Base-by-base conservation (phyloP, 306 rosid species). In the Chamaecrista fasciculata region DNA sequence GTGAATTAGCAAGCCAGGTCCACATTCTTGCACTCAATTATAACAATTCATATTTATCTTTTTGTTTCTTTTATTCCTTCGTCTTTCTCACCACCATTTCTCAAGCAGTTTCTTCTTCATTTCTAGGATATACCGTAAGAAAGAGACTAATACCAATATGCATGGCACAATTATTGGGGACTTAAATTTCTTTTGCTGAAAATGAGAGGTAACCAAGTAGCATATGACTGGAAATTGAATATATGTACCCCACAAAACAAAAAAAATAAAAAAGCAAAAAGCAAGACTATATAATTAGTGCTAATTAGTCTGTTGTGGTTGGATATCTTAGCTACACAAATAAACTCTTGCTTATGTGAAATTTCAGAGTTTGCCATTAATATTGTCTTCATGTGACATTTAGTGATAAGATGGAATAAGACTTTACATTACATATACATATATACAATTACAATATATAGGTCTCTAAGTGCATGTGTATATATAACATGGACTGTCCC, bases 341-440 rank as follows among this genome's bases (percentile, higher is more conserved):
- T 1, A 29, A 20, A 42, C 68, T 39, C 63, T 39, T 52, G 49
- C 73, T 70, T 84, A 47, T 69, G 59, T 23, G 70, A 68, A 80
- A 61, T 60, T 73, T 53, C 76, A 52, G 71, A 68, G 63, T 33
- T 29, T 67, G 68, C 55, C 65, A 50, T 66, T 47, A n/a, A n/a
- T n/a, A n/a, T n/a, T n/a, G n/a, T n/a, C n/a, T 47, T 79, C 79
- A 72, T 70, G 80, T 78, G 81, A 65, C 52, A 40, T 64, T 64
- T 52, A 31, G 72, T 76, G 85, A 90, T 85, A 83, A 79, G 86
- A 71, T 83, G 76, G 83, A 73, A 78, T 84, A 85, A 76, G 84
- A 80, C 81, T 44, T 67, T 63, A 61, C 73, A n/a, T n/a, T n/a
- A n/a, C n/a, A n/a, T n/a, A n/a, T 51, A 39, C 50, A 2, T 11